Evolutionary conservation across 1,284 basidiomycete species (phyloP), one percentile per base, ranked within the genome.

Genomic region (Ustilago sp.): DNA sequence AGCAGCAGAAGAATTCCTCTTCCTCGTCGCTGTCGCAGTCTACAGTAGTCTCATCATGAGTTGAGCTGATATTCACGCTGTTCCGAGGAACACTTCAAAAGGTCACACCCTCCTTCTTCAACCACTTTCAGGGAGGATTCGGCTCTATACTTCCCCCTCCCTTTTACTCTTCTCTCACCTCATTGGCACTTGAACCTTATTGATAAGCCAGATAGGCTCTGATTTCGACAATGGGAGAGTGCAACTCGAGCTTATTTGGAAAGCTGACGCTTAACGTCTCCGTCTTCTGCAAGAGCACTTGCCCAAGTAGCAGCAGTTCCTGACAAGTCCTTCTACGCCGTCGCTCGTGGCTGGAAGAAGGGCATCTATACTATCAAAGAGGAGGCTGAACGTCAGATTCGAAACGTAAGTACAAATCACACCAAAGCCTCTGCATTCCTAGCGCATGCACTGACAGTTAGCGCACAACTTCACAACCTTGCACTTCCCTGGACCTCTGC

Each of bases 281-380:
- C 35, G 2, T 57, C 28, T 11, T 43, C 45, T 19, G 32, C 38
- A n/a, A 43, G 28, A 13, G 43, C 31, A 1, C 39, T 58, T 19
- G 15, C 35, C 15, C 15, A 45, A 4, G 56, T 31, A n/a, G 32
- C 43, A 4, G 51, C 15, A 28, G 28, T 54, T 7, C 57, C 64
- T 3, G 45, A 39, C 12, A 53, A 68, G 8, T 61, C 63, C 8
- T 77, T 64, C 59, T 74, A 59, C 45, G 71, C 66, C 7, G 72
- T 80, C n/a, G 71, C 58, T 11, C 69, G 75, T 12, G 78, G 78
- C 8, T 80, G 78, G 78, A 74, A 70, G 61, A 80, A 67, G 19
- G 78, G 78, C 19, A 58, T 80, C 28, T 80, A 78, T 41, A 64
- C 68, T 0, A 62, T 41, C 15, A 68, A 62, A 41, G 68, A 67